A percentile compares a stretch with the other conserved stretches of the same genome.
phyloP scores from a whole-genome alignment of 179 eudicot genomes.

The Spergularia azorica region DNA sequence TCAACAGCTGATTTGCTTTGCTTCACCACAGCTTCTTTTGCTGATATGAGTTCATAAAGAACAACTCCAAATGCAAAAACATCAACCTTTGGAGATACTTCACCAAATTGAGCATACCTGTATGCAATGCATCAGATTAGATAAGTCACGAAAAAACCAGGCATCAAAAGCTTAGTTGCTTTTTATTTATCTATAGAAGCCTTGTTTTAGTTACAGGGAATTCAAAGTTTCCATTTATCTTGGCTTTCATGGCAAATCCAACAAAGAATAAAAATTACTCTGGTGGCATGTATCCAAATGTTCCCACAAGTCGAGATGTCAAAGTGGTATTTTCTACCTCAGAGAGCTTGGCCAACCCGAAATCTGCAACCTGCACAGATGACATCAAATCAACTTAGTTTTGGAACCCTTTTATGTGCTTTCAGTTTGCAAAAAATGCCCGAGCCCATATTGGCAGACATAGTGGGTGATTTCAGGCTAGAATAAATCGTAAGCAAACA shows the following conservation, averaged over 20 bases:
- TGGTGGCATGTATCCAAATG: constrained; percentile 78
- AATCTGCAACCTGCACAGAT: constrained; percentile 65
- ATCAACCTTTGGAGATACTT: constrained; percentile 59
- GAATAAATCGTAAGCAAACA: constrained; percentile 6
- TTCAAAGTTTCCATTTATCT: too few species aligned
- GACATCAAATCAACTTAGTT: neutral
- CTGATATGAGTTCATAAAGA: constrained; percentile 63
- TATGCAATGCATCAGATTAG: constrained; percentile 16
- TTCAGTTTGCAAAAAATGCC: neutral
- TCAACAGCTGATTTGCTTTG: constrained; percentile 34
- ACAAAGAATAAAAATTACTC: constrained; percentile 38
- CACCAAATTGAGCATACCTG: constrained; percentile 68
- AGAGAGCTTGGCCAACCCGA: constrained; percentile 65
- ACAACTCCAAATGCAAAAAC: constrained; percentile 76
- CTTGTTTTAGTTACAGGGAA: too few species aligned
- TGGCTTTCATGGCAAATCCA: too few species aligned
- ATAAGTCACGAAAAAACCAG: neutral
- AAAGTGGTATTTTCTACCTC: constrained; percentile 49
- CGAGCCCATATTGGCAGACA: neutral
- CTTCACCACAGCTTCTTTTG: constrained; percentile 59
- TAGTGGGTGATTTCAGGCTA: neutral
- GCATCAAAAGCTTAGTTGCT: too few species aligned
- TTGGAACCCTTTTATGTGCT: neutral
- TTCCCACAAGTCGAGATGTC: constrained; percentile 65
- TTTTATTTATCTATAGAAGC: too few species aligned